Base-by-base conservation (phyloP, 2,329 filamentous ascomycete genomes). In the Emmonsia crescens region DNA sequence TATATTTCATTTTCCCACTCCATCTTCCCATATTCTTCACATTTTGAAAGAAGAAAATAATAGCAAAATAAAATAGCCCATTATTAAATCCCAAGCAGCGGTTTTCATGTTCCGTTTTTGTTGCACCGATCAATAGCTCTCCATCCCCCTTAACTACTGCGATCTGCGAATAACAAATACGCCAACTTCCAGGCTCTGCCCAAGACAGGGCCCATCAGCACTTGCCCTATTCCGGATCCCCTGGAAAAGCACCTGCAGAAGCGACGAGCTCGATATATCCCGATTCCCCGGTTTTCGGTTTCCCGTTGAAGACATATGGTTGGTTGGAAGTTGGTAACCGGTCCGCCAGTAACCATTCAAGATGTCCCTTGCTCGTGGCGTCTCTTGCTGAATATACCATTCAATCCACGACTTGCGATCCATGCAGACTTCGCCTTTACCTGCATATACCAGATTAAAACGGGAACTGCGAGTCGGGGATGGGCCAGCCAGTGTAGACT, bases 311-410 rank as follows among this genome's bases (percentile, higher is more conserved):
- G 69, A 61, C 16, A 66, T 58, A 48, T 73, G 74, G 61, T 65
- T 70, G 2, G 66, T 63, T 8, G 74, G 71, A 4, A 73, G 65
- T 9, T 73, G 71, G 14, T 72, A 71, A 48, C 72, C 70, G 29
- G 74, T 77, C 59, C 74, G 71, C 72, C 74, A 78, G 64, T 78
- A 76, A 24, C 73, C 60, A 44, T 70, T 73, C 58, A 79, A 69
- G 5, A 80, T 74, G 36, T 81, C 80, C 63, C 82, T 79, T 58
- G 86, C 80, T 16, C 84, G 78, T 12, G 79, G 76, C 66, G 83
- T 83, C 69, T 87, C 85, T 68, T 87, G 85, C 68, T 85, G 83
- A 54, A 83, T 80, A 77, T 82, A 87, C 84, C 84, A 86, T 61
- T 85, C 81, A 38, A 80, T 78, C 85, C 85, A 87, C 2, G 80